Conservation (phyloP, 257 asterid species). For the Jaltomata sinuosa region DNA sequence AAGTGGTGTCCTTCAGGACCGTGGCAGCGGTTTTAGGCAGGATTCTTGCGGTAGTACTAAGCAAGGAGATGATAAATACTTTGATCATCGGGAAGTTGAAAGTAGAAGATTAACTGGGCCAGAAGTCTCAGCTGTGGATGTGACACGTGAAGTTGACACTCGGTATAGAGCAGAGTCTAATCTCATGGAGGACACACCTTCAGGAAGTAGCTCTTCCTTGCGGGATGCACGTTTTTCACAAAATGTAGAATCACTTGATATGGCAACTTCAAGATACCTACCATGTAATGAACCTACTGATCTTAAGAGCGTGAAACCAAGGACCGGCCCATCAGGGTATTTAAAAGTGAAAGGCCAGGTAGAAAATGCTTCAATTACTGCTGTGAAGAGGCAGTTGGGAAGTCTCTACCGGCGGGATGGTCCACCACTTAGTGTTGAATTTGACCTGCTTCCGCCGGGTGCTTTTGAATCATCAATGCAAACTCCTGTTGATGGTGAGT, state of each 20-base stretch:
- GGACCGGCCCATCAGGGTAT: slow-evolving; percentile 93
- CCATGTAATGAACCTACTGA: slow-evolving; percentile 31
- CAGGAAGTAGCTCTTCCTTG: slow-evolving; percentile 69
- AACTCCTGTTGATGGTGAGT: slow-evolving; percentile 41
- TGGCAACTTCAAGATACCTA: slow-evolving; percentile 38
- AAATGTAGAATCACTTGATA: slow-evolving; percentile 28
- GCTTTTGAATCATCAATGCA: slow-evolving; percentile 53
- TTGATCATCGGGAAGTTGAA: slow-evolving; percentile 68
- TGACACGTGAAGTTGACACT: slow-evolving; percentile 35
- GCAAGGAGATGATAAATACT: slow-evolving; percentile 43
- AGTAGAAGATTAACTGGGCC: slow-evolving; percentile 45
- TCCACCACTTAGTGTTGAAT: slow-evolving; percentile 85
- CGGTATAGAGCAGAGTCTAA: slow-evolving; percentile 28
- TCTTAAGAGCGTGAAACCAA: slow-evolving; percentile 32
- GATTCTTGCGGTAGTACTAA: slow-evolving; percentile 98
- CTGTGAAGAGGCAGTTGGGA: slow-evolving; percentile 85
- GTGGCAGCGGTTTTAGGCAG: slow-evolving; percentile 75
- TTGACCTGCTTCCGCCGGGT: slow-evolving; percentile 79
- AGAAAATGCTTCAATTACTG: slow-evolving; percentile 73
- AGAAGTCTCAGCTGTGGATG: slow-evolving; percentile 47
- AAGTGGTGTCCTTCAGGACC: slow-evolving; percentile 72
- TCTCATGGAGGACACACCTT: slow-evolving; percentile 46
- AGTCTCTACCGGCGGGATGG: slow-evolving; percentile 67
- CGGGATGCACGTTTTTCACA: slow-evolving; percentile 30
- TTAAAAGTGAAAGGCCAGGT: slow-evolving; percentile 71